Percentiles rank a stretch among this genome's conserved stretches.
Conservation (phyloP, 768 basidiomycete genomes). For the Rhodocollybia butyracea region DNA sequence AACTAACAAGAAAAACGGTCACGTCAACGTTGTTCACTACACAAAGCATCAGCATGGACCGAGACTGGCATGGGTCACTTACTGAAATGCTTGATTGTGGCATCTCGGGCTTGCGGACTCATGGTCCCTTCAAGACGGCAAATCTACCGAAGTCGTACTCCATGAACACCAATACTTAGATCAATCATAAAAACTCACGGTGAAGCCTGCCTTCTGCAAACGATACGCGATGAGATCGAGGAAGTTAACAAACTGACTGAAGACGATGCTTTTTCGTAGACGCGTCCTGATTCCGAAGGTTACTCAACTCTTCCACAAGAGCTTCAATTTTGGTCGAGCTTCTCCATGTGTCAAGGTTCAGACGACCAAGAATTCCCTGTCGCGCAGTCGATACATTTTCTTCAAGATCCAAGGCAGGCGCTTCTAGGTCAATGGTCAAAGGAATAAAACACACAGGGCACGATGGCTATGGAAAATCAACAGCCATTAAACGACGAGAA, state of each 20-base stretch:
- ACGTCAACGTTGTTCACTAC: conserved; percentile 89
- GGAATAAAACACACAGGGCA: conserved; percentile 95
- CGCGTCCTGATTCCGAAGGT: conserved; percentile 76
- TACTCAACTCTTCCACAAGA: conserved; percentile 87
- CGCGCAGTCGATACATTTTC: conserved; percentile 49
- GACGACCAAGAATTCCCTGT: conserved; percentile 91
- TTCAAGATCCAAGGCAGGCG: conserved; percentile 83
- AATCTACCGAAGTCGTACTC: conserved; percentile 43
- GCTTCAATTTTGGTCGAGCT: conserved; percentile 99
- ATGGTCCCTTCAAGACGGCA: conserved; percentile 96
- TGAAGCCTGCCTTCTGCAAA: conserved; percentile 89
- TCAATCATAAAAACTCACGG: conserved; percentile 23
- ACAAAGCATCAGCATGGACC: neutral
- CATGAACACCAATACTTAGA: neutral
- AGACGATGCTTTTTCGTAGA: conserved; percentile 97
- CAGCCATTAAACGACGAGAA: neutral
- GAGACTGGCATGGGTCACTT: conserved; percentile 20
- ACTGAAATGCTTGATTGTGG: conserved; percentile 95
- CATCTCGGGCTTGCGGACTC: conserved; percentile 94
- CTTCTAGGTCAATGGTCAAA: conserved; percentile 94
- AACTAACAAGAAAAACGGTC: conserved; percentile 94
- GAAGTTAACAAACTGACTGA: conserved; percentile 93
- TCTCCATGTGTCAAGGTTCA: conserved; percentile 87
- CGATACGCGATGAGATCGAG: conserved; percentile 92
- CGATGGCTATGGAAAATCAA: conserved; percentile 53